A percentile compares a stretch with the other conserved stretches of the same genome.
Conservation (phyloP, 1,284 basidiomycete genomes). For the Ganoderma boninense region DNA sequence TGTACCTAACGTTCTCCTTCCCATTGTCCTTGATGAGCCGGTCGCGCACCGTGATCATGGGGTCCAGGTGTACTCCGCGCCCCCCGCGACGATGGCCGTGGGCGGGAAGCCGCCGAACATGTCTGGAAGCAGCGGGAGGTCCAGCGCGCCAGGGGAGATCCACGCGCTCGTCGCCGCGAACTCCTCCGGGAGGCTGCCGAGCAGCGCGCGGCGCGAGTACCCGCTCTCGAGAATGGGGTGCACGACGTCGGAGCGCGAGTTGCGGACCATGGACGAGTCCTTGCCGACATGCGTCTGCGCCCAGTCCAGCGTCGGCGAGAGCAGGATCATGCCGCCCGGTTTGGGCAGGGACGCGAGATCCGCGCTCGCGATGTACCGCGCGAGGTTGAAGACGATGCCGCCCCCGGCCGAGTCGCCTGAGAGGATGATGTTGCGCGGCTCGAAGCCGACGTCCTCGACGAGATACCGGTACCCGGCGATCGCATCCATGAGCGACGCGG, state of each 20-base stretch:
- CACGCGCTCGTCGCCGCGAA: constrained; percentile 55
- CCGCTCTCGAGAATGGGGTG: constrained; percentile 27
- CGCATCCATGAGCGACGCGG: constrained; percentile 69
- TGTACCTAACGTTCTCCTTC: constrained; percentile 36
- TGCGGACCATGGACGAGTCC: constrained; percentile 43
- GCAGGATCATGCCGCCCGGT: constrained; percentile 44
- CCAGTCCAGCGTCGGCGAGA: constrained; percentile 69
- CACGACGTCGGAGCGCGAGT: constrained; percentile 52
- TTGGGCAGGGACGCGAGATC: constrained; percentile 47
- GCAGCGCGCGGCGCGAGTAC: constrained; percentile 49
- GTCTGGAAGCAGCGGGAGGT: constrained; percentile 29
- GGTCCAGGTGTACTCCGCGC: constrained; percentile 62
- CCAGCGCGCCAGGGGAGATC: constrained; percentile 61
- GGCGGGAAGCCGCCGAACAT: constrained; percentile 61
- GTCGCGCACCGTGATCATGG: constrained; percentile 45
- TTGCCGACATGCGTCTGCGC: constrained; percentile 44
- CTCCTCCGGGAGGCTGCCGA: constrained; percentile 51
- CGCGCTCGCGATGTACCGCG: constrained; percentile 50
- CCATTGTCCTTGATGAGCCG: constrained; percentile 53
- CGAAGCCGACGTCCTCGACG: constrained; percentile 48
- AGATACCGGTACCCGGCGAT: constrained; percentile 70
- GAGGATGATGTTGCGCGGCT: constrained; percentile 62
- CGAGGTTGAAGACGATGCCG: constrained; percentile 68
- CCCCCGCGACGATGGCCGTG: constrained; percentile 63
- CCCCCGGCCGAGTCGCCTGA: constrained; percentile 78